Percentiles rank a stretch among this genome's conserved stretches.
Conservation (phyloP, 352 stramenopile genomes). For the Albugo laibachii region DNA sequence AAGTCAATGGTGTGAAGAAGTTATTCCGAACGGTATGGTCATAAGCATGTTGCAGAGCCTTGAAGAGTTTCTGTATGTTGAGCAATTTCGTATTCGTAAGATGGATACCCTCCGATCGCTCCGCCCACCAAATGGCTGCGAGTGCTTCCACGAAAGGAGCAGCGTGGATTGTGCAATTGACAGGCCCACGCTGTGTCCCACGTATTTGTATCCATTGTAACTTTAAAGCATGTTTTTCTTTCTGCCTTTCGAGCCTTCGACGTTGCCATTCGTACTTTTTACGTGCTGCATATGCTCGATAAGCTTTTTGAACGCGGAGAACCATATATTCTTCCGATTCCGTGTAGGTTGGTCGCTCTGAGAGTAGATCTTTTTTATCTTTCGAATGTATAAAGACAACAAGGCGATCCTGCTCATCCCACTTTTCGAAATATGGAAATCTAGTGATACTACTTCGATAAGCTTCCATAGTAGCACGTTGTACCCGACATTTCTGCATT, state of each 20-base stretch:
- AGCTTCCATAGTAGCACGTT: constrained; percentile 15
- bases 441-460: constrained; percentile 18
- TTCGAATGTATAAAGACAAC: constrained; percentile 17
- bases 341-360: constrained; percentile 33
- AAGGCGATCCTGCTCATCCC: constrained; percentile 20
- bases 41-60: constrained; percentile 11
- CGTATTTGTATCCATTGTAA: no score
- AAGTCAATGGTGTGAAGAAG: constrained; percentile 32
- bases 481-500: constrained; percentile 11
- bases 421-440: constrained; percentile 37
- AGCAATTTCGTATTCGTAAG: background rate
- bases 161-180: background rate
- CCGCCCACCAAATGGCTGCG: background rate
- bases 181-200: background rate
- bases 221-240: no score
- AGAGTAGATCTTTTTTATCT: constrained; percentile 5
- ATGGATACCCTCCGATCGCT: background rate
- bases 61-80: background rate
- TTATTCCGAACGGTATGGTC: constrained; percentile 32
- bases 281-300: constrained; percentile 21
- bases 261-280: constrained; percentile 20
- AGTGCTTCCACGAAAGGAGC: background rate
- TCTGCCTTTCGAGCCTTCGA: background rate
- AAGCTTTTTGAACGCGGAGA: constrained; percentile 21
- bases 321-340: constrained; percentile 32